Conservation (phyloP, 2,329 filamentous ascomycete species). For the Stagonosporopsis cucurbitacearum region DNA sequence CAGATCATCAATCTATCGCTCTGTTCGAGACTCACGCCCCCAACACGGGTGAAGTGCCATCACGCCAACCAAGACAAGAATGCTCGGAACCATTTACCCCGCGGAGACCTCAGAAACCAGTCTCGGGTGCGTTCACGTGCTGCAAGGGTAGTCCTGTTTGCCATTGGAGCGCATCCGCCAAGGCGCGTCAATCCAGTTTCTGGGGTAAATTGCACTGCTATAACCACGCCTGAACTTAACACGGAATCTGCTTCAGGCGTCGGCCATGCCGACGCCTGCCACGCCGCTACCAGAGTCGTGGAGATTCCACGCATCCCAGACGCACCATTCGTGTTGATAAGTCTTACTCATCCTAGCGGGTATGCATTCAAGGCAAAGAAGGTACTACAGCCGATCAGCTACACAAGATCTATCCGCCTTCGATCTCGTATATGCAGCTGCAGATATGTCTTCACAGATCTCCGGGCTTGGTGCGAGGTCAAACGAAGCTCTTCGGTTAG, state of each 20-base stretch:
- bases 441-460: neutral
- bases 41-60: neutral
- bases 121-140: neutral
- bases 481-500: neutral
- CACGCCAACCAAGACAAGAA: neutral
- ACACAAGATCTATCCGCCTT: neutral
- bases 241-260: neutral
- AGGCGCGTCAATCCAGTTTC: constrained; percentile 7
- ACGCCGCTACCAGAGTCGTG: neutral
- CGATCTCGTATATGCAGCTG: constrained; percentile 3
- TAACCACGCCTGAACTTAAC: constrained; percentile 5
- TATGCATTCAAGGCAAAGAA: neutral
- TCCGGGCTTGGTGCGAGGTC: neutral
- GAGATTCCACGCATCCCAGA: neutral
- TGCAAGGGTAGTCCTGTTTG: neutral
- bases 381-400: neutral
- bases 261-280: constrained; percentile 6
- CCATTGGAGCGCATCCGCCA: constrained; percentile 6
- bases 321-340: neutral
- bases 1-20: constrained; percentile 2
- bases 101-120: neutral
- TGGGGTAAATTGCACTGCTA: constrained; percentile 9
- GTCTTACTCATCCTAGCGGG: constrained; percentile 6
- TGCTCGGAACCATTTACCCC: constrained; percentile 5
- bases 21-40: constrained; percentile 10